Base-by-base conservation (phyloP, 2,329 filamentous ascomycete genomes). In the Monosporascus sp. region DNA sequence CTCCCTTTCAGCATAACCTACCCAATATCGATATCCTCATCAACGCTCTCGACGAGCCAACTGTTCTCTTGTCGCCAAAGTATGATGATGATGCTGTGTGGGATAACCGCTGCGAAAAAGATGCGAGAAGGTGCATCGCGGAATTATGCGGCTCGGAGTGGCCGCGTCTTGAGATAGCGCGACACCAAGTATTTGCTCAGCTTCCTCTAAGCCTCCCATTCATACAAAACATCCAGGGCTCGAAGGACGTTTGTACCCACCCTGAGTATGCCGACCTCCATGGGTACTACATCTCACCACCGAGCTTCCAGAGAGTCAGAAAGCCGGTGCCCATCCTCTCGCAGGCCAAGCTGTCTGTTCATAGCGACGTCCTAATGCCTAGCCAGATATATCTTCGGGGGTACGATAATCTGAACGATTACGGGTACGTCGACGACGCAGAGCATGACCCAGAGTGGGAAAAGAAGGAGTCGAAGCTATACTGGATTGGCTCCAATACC, bases 401-500 rank as follows among this genome's bases (percentile, higher is more conserved):
- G 14, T 46, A 46, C 43, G 43, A 31, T 27, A 46, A 46, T 7
- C 24, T 46, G 43, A 46, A 46, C 24, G 68, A 73, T 54, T 17
- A 65, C 2, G 66, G 72, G 43, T 73, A 77, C 31, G 55, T 59
- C 5, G 82, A 82, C 58, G 62, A 73, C 2, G 60, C 65, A 0
- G 31, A 54, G 0, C 47, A 68, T 2, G 80, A 82, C 53, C 40
- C 73, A 0, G 60, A 66, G 0, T 85, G 80, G 79, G 63, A 75
- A 0, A 47, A 68, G 6, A 85, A 85, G 58, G 58, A 58, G 1
- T 74, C 77, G 37, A 74, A 73, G 2, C 60, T 84, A 0, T 84
- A 84, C 62, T 85, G 81, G 82, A 74, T 76, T 0, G 81, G 81
- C 0, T 80, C 76, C 0, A 81, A 73, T 0, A 82, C 80, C 0